These are phyloP conservation scores for Vaccinium macrocarpon DNA, from an alignment of 148 eudicot genomes.

Conservation along the genomic window DNA sequence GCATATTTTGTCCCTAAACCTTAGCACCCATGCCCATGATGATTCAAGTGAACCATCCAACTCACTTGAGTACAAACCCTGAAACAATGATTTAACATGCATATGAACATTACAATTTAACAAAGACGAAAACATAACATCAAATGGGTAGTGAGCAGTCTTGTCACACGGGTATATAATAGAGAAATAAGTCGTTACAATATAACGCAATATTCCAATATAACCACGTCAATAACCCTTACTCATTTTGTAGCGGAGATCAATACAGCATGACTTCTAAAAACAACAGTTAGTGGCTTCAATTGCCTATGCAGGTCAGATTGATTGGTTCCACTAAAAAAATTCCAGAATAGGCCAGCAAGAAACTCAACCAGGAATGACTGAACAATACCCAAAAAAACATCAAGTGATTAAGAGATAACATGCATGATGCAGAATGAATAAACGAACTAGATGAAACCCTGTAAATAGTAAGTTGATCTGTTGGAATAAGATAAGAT, in stretches of 20 bases:
- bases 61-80: conserved; percentile 73
- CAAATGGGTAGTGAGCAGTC: neutral
- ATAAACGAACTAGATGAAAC: neutral
- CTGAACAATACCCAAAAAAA: neutral
- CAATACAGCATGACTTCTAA: neutral
- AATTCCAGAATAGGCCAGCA: neutral
- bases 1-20: conserved; percentile 78
- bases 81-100: conserved; percentile 11
- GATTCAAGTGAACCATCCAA: conserved; percentile 58
- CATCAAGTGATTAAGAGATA: neutral
- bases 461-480: neutral
- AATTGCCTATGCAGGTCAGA: conserved; percentile 6
- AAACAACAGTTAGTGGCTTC: neutral
- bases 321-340: neutral
- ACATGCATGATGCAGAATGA: neutral
- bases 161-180: neutral
- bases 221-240: neutral
- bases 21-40: conserved; percentile 75
- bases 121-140: neutral
- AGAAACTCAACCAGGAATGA: neutral
- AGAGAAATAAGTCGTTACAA: neutral
- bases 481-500: neutral
- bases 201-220: neutral
- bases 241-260: neutral
- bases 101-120: neutral